These are phyloP conservation scores for Wickerhamomyces sp. DNA, from an alignment of 1,139 yeast species.

Conservation along the genomic window DNA sequence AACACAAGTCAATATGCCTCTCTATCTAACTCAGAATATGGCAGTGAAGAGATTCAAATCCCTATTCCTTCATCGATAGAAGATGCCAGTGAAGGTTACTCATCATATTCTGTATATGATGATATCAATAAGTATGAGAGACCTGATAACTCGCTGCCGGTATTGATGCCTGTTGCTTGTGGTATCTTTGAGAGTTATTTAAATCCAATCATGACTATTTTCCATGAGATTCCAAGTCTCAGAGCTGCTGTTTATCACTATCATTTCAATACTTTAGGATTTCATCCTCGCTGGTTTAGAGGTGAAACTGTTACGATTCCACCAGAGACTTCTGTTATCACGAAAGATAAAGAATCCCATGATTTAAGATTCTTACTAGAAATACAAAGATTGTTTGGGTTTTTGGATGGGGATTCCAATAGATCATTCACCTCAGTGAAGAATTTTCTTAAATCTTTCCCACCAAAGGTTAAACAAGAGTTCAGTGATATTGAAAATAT, in stretches of 20 bases:
- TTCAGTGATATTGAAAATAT: conserved; percentile 16
- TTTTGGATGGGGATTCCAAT: conserved; percentile 34
- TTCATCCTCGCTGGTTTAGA: conserved; percentile 39
- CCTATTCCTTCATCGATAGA: not conserved
- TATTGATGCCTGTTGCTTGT: conserved; percentile 33
- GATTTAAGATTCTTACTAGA: conserved; percentile 29
- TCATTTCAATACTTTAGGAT: conserved; percentile 34
- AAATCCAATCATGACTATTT: conserved; percentile 37
- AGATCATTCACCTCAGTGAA: conserved; percentile 37
- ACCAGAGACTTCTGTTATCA: conserved; percentile 7
- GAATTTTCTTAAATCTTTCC: conserved; percentile 29
- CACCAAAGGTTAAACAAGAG: conserved; percentile 16
- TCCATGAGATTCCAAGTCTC: conserved; percentile 38
- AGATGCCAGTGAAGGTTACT: not conserved
- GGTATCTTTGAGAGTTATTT: conserved; percentile 28
- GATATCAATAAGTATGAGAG: conserved; percentile 24
- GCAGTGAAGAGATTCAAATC: not conserved
- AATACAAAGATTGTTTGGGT: conserved; percentile 39
- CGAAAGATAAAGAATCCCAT: conserved; percentile 10
- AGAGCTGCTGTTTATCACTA: conserved; percentile 31
- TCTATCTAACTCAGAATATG: not conserved
- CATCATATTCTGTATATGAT: conserved; percentile 24
- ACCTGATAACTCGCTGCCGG: conserved; percentile 23
- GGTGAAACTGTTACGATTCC: conserved; percentile 26
- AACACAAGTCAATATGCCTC: not conserved